phyloP scores from a whole-genome alignment of 306 rosid species.

The Cyclanthera cordifolia region DNA sequence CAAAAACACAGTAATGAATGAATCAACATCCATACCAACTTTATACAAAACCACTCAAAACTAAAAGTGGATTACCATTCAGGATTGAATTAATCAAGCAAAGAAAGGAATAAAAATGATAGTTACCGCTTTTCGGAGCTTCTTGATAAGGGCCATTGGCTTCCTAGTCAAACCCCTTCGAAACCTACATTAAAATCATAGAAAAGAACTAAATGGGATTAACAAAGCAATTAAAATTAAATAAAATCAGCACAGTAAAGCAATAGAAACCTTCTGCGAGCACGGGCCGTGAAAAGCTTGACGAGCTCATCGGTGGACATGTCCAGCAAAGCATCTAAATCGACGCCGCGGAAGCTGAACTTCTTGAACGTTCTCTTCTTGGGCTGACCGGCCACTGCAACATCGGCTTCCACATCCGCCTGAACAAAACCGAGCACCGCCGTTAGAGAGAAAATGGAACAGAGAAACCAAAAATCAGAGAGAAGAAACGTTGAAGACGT shows the following conservation, averaged over 20 bases:
- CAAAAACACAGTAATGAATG: too few relatives aligned
- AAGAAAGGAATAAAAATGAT: background rate
- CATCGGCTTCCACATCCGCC: constrained; percentile 55
- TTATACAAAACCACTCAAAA: too few relatives aligned
- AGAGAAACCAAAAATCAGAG: too few relatives aligned
- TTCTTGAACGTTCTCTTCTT: constrained; percentile 88
- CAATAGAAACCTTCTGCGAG: constrained; percentile 48
- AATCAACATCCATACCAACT: too few relatives aligned
- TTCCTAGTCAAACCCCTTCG: constrained; percentile 85
- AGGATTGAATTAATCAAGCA: too few relatives aligned
- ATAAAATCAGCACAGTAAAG: background rate
- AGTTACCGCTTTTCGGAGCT: constrained; percentile 78
- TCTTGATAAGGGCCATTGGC: constrained; percentile 85
- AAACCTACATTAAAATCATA: constrained; percentile 33
- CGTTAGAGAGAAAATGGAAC: too few relatives aligned
- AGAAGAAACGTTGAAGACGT: too few relatives aligned
- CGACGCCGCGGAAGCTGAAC: constrained; percentile 75
- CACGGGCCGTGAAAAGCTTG: constrained; percentile 67
- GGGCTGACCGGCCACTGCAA: constrained; percentile 40
- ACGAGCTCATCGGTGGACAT: constrained; percentile 83
- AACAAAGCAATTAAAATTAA: background rate
- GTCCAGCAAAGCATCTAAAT: constrained; percentile 65
- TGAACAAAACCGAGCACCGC: constrained; percentile 16
- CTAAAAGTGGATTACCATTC: too few relatives aligned
- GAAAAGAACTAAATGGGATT: background rate